These are phyloP conservation scores for Posidonia oceanica DNA, from an alignment of 116 monocot species.

Conservation along the genomic window DNA sequence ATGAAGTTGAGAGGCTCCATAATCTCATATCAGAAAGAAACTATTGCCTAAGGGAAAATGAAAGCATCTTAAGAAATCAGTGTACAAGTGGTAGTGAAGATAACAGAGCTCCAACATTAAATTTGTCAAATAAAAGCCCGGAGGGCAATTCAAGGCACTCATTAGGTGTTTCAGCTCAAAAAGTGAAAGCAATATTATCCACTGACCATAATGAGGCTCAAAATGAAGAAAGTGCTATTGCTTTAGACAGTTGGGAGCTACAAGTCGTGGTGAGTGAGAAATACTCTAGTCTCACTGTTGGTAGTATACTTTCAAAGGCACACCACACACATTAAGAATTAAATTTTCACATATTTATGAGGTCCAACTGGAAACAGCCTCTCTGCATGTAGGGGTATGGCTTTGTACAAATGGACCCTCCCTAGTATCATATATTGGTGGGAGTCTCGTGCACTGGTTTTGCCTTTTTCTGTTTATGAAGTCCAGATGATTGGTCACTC, in stretches of 20 bases:
- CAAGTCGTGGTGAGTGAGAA: background rate
- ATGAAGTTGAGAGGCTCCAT: slow-evolving; percentile 2
- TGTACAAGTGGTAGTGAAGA: background rate
- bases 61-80: background rate
- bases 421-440: too few species aligned
- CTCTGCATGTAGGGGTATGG: too few species aligned
- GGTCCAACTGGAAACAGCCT: too few species aligned
- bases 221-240: background rate
- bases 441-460: too few species aligned
- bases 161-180: background rate
- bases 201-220: background rate
- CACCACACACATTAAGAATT: too few species aligned
- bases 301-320: too few species aligned
- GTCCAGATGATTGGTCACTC: too few species aligned
- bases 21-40: background rate
- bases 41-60: background rate
- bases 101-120: background rate
- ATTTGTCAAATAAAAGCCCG: background rate
- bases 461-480: too few species aligned
- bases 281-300: too few species aligned
- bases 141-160: background rate
- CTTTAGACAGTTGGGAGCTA: background rate
- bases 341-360: too few species aligned
- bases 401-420: too few species aligned
- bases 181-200: background rate